phyloP scores from a whole-genome alignment of 2,329 filamentous ascomycete species.

The Aureobasidium sp. region DNA sequence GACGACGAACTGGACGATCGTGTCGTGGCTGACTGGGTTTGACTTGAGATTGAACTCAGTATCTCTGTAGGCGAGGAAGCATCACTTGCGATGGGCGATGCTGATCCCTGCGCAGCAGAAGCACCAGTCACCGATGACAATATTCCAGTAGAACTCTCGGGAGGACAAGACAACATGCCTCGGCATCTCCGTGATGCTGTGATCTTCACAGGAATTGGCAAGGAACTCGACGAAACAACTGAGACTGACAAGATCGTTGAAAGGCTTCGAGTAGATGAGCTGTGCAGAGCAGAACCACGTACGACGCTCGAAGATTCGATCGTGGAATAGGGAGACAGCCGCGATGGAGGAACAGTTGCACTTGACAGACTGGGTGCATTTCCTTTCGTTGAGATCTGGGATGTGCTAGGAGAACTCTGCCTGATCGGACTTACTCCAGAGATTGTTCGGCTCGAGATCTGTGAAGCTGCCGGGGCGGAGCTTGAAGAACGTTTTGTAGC shows the following conservation, averaged over 20 bases:
- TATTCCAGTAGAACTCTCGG: background rate
- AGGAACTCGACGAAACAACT: background rate
- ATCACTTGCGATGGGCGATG: background rate
- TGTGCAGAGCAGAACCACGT: background rate
- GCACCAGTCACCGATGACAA: too few species aligned
- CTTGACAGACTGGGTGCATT: background rate
- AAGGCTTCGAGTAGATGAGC: background rate
- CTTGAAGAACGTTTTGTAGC: too few species aligned
- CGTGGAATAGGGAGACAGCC: background rate
- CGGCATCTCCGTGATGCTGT: background rate
- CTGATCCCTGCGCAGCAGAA: background rate
- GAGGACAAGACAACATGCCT: constrained; percentile 5
- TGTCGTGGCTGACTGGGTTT: background rate
- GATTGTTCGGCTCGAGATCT: background rate
- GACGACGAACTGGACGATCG: background rate
- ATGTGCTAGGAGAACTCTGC: background rate
- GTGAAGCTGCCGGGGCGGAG: background rate
- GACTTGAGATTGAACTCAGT: background rate
- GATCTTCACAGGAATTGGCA: background rate
- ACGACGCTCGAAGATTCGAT: too few species aligned
- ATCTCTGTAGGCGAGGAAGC: background rate
- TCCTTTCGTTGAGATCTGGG: background rate
- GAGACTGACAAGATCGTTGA: background rate
- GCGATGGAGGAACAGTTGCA: background rate
- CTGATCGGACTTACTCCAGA: background rate